Conservation (phyloP, 352 stramenopile species). For the Globisporangium alternatum region DNA sequence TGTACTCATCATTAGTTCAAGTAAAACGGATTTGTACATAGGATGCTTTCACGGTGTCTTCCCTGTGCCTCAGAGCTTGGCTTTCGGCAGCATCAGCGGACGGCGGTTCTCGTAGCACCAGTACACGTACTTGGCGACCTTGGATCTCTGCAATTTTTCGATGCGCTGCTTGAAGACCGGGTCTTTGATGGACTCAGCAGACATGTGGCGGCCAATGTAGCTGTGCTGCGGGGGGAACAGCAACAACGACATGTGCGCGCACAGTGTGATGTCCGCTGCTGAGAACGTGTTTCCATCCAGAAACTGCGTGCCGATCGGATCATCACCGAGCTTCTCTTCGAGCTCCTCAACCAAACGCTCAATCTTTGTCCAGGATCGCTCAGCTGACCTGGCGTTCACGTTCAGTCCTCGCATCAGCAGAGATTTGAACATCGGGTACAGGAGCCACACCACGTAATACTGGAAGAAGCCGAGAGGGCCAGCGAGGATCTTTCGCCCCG, state of each 20-base stretch:
- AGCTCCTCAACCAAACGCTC: conserved; percentile 24
- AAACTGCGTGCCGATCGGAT: conserved; percentile 33
- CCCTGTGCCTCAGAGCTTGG: conserved; percentile 16
- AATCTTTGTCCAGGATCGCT: conserved; percentile 30
- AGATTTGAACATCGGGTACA: conserved; percentile 30
- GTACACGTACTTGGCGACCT: conserved; percentile 38
- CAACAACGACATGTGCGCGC: conserved; percentile 42
- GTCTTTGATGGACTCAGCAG: conserved; percentile 20
- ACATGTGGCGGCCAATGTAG: conserved; percentile 35
- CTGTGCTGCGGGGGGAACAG: conserved; percentile 34
- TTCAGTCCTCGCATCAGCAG: conserved; percentile 30
- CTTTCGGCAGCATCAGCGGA: conserved; percentile 14
- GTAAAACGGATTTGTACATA: not conserved
- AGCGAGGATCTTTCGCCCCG: conserved; percentile 23
- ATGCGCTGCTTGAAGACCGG: conserved; percentile 27
- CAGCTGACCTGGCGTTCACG: conserved; percentile 27
- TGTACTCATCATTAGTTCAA: not conserved
- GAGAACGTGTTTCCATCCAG: conserved; percentile 40
- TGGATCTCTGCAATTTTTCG: conserved; percentile 31
- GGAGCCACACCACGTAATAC: conserved; percentile 18
- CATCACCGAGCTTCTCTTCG: conserved; percentile 32
- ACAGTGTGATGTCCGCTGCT: conserved; percentile 52
- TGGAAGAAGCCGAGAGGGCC: conserved; percentile 22
- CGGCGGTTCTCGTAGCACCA: conserved; percentile 60
- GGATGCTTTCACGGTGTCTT: not conserved